Percentiles rank a stretch among this genome's conserved stretches.
Conservation (phyloP, 2,329 filamentous ascomycete genomes). For the Simplicillium sp. region DNA sequence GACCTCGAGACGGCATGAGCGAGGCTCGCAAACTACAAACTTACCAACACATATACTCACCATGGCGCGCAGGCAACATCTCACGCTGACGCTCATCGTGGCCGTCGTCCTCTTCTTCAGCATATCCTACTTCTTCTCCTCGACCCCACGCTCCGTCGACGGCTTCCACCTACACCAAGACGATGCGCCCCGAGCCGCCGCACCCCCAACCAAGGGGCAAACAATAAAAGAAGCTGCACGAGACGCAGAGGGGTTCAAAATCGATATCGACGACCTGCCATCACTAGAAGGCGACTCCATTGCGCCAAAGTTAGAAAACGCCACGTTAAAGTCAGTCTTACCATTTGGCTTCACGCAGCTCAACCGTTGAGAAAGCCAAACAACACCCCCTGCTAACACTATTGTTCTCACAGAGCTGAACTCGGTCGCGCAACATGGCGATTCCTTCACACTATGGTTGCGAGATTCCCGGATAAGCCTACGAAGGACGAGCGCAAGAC, state of each 20-base stretch:
- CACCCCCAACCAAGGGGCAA: slow-evolving; percentile 3
- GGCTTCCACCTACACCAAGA: neutral
- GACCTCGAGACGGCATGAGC: no score
- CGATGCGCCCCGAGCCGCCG: neutral
- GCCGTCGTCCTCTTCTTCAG: slow-evolving; percentile 46
- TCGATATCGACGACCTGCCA: slow-evolving; percentile 33
- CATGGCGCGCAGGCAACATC: slow-evolving; percentile 45
- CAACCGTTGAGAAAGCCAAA: neutral
- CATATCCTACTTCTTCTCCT: slow-evolving; percentile 50
- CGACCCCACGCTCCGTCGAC: slow-evolving; percentile 16
- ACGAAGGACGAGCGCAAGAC: slow-evolving; percentile 52
- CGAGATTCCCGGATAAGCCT: slow-evolving; percentile 58
- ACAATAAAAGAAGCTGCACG: slow-evolving; percentile 15
- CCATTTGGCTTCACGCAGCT: neutral
- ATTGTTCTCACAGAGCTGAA: slow-evolving; percentile 41
- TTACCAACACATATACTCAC: neutral
- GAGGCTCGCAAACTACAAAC: no score
- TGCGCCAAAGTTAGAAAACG: slow-evolving; percentile 74
- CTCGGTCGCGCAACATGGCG: slow-evolving; percentile 62
- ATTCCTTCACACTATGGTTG: slow-evolving; percentile 62
- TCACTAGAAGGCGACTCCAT: slow-evolving; percentile 59
- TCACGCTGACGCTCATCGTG: slow-evolving; percentile 44
- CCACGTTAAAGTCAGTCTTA: slow-evolving; percentile 60
- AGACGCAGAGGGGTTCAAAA: slow-evolving; percentile 15
- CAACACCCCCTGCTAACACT: neutral